These are phyloP conservation scores for Gracilaria vermiculophylla DNA, from an alignment of 23 red algal species.

Conservation along the genomic window DNA sequence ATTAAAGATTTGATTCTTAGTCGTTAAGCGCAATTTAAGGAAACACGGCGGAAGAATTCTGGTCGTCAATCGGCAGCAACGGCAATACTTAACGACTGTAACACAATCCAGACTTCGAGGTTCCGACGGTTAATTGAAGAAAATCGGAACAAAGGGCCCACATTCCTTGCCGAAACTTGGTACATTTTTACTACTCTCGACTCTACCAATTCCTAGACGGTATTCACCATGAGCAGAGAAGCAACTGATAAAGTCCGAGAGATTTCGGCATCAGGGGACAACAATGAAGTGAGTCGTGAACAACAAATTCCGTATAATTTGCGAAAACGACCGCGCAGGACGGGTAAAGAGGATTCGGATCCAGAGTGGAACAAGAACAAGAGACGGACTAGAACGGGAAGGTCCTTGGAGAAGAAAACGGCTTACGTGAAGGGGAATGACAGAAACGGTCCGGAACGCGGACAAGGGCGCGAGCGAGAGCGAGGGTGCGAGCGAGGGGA, in stretches of 20 bases:
- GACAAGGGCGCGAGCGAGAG: background rate
- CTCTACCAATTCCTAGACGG: background rate
- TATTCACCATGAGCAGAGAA: background rate
- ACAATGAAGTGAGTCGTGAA: background rate
- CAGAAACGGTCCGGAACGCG: background rate
- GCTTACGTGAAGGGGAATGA: background rate
- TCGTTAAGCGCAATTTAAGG: background rate
- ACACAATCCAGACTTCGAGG: too few relatives aligned
- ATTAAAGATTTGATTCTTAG: background rate
- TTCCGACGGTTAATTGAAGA: too few relatives aligned
- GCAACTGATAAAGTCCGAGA: background rate
- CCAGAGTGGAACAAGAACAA: background rate
- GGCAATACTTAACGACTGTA: background rate
- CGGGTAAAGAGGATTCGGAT: background rate
- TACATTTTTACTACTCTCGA: background rate
- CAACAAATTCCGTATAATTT: constrained; percentile 4
- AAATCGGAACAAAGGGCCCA: background rate
- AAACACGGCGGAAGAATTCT: background rate
- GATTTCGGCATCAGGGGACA: background rate
- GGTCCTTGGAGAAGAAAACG: too few relatives aligned
- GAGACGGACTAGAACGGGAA: background rate
- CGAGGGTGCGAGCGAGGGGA: too few relatives aligned
- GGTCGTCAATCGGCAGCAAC: background rate
- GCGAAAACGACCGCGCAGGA: background rate
- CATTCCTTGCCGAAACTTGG: background rate